Base-by-base conservation (phyloP, 2,329 filamentous ascomycete genomes). In the Curvularia hawaiiensis region DNA sequence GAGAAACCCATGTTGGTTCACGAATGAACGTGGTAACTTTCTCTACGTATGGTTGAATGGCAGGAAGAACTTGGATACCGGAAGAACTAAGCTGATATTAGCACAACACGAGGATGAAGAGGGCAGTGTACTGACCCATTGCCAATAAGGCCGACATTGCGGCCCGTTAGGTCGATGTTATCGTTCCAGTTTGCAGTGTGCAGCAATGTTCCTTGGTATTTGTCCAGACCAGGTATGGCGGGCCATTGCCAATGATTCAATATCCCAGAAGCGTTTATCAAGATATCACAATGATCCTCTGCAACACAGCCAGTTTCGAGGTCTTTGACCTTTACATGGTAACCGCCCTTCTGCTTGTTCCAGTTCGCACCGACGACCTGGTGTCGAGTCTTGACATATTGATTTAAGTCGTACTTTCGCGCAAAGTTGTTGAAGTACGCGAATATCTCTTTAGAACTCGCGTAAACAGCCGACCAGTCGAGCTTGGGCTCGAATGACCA, bases 101-200 rank as follows among this genome's bases (percentile, higher is more conserved):
- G 52, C 11, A 56, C 12, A 18, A 26, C 8, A 3, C 2, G 16
- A 38, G 10, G n/a, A 26, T 4, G 22, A 28, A 8, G 12, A 3
- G 11, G n/a, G 31, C 3, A 48, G 3, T 16, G 2, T 12, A 52
- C 50, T 43, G 18, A 77, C 67, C 77, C 78, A 50, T 80, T 84
- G 16, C 84, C 85, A 49, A 87, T 80, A n/a, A 86, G 69, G 6
- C 80, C 79, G 24, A 85, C 81, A 10, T 75, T 74, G 60, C 83
- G 83, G 26, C 73, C 79, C 1, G 67, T 67, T 7, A 84, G 70
- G n/a, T 83, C 77, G 9, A 84, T 72, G 18, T 79, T 77, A 5
- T 81, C 69, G 1, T 83, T 79, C 84, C 84, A 88, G 38, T 79
- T 76, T 1, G 85, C 81, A 0, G 83, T 83, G 65, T 88, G 85